Percentiles rank a stretch among this genome's conserved stretches.
phyloP scores from a whole-genome alignment of 805 yeast genomes.

The Saturnispora gosingensis region DNA sequence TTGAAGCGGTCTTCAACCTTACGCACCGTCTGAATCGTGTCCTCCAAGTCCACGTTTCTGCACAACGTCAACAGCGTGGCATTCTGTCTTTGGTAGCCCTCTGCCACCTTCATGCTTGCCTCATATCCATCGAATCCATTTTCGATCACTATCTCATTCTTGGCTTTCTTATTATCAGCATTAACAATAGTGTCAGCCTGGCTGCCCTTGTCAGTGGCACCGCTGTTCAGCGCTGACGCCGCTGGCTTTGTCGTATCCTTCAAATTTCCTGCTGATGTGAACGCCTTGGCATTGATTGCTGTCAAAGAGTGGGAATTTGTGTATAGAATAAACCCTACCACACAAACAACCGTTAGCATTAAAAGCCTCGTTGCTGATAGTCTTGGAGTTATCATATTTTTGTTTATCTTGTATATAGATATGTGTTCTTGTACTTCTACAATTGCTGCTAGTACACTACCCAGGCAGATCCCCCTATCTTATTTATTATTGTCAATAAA shows the following conservation, averaged over 20 bases:
- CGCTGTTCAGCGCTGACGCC: not conserved
- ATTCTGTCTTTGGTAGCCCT: slow-evolving; percentile 26
- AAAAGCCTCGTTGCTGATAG: not conserved
- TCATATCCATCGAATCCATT: slow-evolving; percentile 1
- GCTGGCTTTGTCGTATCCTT: not conserved
- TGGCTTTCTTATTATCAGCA: not conserved
- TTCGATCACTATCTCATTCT: not conserved
- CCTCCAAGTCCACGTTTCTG: slow-evolving; percentile 53
- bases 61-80: slow-evolving; percentile 59
- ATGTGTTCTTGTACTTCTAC: not conserved
- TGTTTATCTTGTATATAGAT: not conserved
- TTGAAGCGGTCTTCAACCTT: slow-evolving; percentile 77
- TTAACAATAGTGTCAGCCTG: too few relatives aligned
- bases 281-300: not conserved
- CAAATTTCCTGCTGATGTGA: not conserved
- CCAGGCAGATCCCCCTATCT: not conserved
- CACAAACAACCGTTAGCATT: not conserved
- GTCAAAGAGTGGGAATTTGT: not conserved
- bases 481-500: not conserved
- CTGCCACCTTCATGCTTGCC: slow-evolving; percentile 6
- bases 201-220: not conserved
- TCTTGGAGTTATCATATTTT: not conserved
- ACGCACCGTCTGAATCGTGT: slow-evolving; percentile 53
- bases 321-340: not conserved
- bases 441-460: not conserved